These are phyloP conservation scores for Naganishia antarctica DNA, from an alignment of 768 basidiomycete genomes.

Conservation along the genomic window DNA sequence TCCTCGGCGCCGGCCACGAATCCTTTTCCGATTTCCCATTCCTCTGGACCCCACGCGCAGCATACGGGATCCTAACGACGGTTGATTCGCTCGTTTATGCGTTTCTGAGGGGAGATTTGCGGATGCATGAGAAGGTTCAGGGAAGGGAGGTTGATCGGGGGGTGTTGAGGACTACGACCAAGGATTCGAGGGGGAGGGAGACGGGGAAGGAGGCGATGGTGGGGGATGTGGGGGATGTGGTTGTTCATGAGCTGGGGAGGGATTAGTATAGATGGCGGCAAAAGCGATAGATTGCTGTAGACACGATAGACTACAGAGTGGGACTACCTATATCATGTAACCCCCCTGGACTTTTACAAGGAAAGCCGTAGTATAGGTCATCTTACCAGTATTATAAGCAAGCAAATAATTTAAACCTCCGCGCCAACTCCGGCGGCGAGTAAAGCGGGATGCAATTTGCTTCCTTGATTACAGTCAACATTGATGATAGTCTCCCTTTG, in stretches of 20 bases:
- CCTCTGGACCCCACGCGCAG: conserved; percentile 32
- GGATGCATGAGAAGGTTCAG: conserved; percentile 22
- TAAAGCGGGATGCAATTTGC: too few relatives aligned
- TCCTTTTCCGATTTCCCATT: conserved; percentile 47
- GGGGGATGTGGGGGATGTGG: conserved; percentile 36
- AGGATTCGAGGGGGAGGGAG: conserved; percentile 29
- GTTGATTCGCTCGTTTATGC: conserved; percentile 36
- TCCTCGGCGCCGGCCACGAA: conserved; percentile 40
- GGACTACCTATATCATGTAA: too few relatives aligned
- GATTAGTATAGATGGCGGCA: conserved; percentile 10
- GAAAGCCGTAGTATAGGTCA: too few relatives aligned
- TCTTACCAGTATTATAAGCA: too few relatives aligned
- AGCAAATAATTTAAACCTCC: too few relatives aligned
- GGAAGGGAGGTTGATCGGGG: conserved; percentile 37
- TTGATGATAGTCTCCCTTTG: too few relatives aligned
- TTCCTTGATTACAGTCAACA: too few relatives aligned
- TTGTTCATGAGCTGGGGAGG: conserved; percentile 36
- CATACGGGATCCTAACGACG: conserved; percentile 30
- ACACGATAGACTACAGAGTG: too few relatives aligned
- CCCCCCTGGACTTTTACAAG: too few relatives aligned
- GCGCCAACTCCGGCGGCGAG: too few relatives aligned
- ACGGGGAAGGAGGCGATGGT: conserved; percentile 32
- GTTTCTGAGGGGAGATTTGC: conserved; percentile 35
- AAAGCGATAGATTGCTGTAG: too few relatives aligned
- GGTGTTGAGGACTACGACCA: conserved; percentile 24